Conservation (phyloP, 2,329 filamentous ascomycete genomes). For the Apiospora kogelbergensis region DNA sequence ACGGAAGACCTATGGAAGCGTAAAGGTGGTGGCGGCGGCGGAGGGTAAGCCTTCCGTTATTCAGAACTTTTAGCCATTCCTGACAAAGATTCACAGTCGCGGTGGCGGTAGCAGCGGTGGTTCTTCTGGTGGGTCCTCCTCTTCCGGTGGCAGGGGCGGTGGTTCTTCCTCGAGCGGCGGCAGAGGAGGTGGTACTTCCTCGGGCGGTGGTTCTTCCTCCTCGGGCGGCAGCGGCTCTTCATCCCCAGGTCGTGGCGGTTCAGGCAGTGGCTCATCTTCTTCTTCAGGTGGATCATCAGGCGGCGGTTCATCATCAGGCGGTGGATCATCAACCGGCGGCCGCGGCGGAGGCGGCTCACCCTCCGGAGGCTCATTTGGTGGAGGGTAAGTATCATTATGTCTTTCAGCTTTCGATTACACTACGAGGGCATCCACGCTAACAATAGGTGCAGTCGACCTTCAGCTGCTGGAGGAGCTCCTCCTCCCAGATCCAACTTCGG, state of each 20-base stretch:
- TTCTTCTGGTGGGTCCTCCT: not conserved
- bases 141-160: conserved; percentile 28
- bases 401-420: not conserved
- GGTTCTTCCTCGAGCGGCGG: conserved; percentile 22
- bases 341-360: conserved; percentile 17
- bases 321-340: conserved; percentile 3
- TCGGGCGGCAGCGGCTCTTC: conserved; percentile 14
- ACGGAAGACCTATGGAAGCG: conserved; percentile 56
- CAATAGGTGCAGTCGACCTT: not conserved
- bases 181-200: conserved; percentile 27
- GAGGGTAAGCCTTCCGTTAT: conserved; percentile 35
- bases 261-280: conserved; percentile 22
- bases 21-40: conserved; percentile 58
- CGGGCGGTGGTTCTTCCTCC: conserved; percentile 16
- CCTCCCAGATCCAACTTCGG: conserved; percentile 34
- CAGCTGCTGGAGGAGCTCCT: not conserved
- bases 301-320: not conserved
- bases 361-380: conserved; percentile 7
- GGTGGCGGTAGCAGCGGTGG: conserved; percentile 28
- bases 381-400: not conserved
- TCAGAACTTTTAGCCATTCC: not conserved
- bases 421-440: not conserved
- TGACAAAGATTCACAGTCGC: conserved; percentile 12
- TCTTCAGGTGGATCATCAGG: conserved; percentile 21
- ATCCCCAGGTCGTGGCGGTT: conserved; percentile 14